Evolutionary conservation across 371 early-diverging fungal species (phyloP), one percentile per base, ranked within the genome.

Genomic region (Mucor velutinosus): DNA sequence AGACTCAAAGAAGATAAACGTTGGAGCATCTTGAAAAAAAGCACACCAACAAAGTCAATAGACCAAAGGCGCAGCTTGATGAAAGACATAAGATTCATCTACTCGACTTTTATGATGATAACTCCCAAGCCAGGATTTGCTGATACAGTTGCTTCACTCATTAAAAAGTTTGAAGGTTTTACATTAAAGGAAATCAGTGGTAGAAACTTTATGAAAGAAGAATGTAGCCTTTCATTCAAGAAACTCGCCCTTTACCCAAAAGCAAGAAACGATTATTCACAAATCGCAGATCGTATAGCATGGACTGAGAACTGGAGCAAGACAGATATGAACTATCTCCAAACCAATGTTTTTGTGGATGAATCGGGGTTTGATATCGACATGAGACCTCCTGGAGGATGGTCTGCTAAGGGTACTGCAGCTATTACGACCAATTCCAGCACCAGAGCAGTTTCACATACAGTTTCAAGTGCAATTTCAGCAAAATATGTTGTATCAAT

Each of bases 321-420:
- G 11, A 47, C 59, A 7, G 66, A 71, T 60, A 65, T 71, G 63
- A 60, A 71, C 29, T 71, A 63, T 23, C 45, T 66, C 6, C 17
- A 58, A 39, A 62, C 66, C 23, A 63, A 55, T 30, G 71, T 59
- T 33, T 67, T 72, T 58, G 62, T 72, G 11, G 67, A 67, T 32
- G 72, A 61, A 67, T 61, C 65, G 19, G 61, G 57, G 10, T 71
- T 66, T 30, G 55, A 60, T 35, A 71, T 71, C 32, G 62, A 71
- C 30, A 71, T 71, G 66, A 49, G 59, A 23, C 30, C 35, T 12
- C 47, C 60, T 30, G 17, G 7, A 49, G 72, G 60, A 32, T 58
- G 72, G 27, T 72, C 65, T 43, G 23, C 56, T 3, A 58, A 19
- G 4, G 71, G 64, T 14, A 66, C 71, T 35, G 60, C 71, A 66